Base-by-base conservation (phyloP, 305 asterid genomes). In the Plantago coronopus region DNA sequence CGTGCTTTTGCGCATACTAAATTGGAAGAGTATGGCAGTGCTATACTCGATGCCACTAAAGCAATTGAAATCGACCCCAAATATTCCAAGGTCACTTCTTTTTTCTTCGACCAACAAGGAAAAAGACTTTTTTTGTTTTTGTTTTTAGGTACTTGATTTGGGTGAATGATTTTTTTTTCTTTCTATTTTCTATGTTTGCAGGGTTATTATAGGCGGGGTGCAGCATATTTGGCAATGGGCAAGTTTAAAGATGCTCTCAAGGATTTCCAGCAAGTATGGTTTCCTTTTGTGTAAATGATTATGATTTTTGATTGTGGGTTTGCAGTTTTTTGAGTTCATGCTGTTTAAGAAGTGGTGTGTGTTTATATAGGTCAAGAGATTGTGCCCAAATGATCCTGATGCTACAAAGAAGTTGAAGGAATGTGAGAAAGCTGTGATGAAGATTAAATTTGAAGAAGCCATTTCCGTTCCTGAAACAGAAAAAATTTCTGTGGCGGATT, bases 161-260 rank as follows among this genome's bases (percentile, higher is more conserved):
- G 37, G 19, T 63, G 48, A 34, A 17, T 49, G 43, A 38, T 2
- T 15, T 38, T 38, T 62, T 21, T 17, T 22, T 69, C 69, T 63
- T 38, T 56, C n/a, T n/a, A n/a, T n/a, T n/a, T n/a, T n/a, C n/a
- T 17, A 14, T 61, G 16, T 49, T 60, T 79, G 73, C 79, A 93
- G 99, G 97, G 97, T 31, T 89, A 85, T 70, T 93, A 93, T 65
- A 89, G 97, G 81, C 81, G 97, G 22, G 97, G 99, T 17, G 99
- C 97, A 11, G 95, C 99, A 8, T 71, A 83, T 74, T 61, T 93
- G 81, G 89, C 94, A 19, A 87, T 93, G 99, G 99, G 97, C 57
- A 93, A 89, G 80, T 89, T 93, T 72, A 93, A 86, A 71, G 97
- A 87, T 0, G 96, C 98, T 62, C 91, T 93, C 20, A 89, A 93